Percentiles rank a stretch among this genome's conserved stretches.
Conservation (phyloP, 208 protist genomes). For the Leishmania turanica region DNA sequence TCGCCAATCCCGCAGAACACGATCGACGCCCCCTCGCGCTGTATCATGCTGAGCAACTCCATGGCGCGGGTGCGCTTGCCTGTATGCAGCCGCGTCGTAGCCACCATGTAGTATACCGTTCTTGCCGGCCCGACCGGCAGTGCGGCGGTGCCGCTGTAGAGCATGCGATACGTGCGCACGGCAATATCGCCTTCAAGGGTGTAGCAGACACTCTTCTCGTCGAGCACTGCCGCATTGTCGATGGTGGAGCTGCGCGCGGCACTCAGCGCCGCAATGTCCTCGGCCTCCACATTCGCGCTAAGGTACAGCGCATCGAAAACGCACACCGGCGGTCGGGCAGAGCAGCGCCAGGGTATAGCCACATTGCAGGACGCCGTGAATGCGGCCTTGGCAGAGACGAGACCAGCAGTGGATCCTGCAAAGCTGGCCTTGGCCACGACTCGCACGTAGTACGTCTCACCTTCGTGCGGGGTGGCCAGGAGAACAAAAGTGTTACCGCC, state of each 20-base stretch:
- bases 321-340: slow-evolving; percentile 27
- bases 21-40: slow-evolving; percentile 32
- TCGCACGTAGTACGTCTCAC: slow-evolving; percentile 59
- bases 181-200: slow-evolving; percentile 17
- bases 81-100: slow-evolving; percentile 12
- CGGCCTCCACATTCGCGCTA: slow-evolving; percentile 8
- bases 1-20: slow-evolving; percentile 65
- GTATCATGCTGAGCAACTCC: slow-evolving; percentile 29
- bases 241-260: not conserved
- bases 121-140: slow-evolving; percentile 5
- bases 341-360: slow-evolving; percentile 39
- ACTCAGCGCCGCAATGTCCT: not conserved
- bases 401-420: slow-evolving; percentile 25
- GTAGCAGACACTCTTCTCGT: not conserved
- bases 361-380: slow-evolving; percentile 22
- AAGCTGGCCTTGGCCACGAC: slow-evolving; percentile 39
- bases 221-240: slow-evolving; percentile 7
- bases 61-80: slow-evolving; percentile 24
- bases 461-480: slow-evolving; percentile 39
- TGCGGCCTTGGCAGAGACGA: slow-evolving; percentile 32
- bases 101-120: slow-evolving; percentile 20
- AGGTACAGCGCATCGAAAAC: slow-evolving; percentile 69
- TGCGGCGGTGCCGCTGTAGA: slow-evolving; percentile 3
- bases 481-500: slow-evolving; percentile 36
- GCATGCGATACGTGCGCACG: slow-evolving; percentile 5